Evolutionary conservation across 2,329 filamentous ascomycete species (phyloP).

Genomic region (Alternaria postmessia): DNA sequence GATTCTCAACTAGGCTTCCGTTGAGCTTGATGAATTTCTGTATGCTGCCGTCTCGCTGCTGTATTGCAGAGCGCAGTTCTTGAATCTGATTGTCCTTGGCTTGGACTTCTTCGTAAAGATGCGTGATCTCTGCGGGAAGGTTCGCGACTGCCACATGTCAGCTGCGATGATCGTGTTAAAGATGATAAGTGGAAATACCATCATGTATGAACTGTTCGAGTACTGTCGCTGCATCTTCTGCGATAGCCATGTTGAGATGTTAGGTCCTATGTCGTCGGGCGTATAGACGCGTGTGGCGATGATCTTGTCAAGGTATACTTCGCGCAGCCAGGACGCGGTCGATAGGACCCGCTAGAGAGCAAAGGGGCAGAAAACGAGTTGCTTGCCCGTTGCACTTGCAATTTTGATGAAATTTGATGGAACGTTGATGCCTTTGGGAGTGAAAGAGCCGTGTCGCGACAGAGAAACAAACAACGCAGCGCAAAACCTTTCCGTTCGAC

Average conservation of each 20-base stretch:
- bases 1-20: constrained; percentile 75
- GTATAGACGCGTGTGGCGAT: constrained; percentile 6
- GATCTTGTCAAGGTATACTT: neutral
- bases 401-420: constrained; percentile 30
- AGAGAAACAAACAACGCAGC: constrained; percentile 14
- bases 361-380: neutral
- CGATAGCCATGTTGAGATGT: constrained; percentile 40
- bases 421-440: constrained; percentile 25
- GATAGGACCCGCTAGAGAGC: neutral
- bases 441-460: constrained; percentile 16
- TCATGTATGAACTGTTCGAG: constrained; percentile 81
- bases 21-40: constrained; percentile 84
- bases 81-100: constrained; percentile 79
- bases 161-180: neutral
- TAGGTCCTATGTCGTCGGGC: neutral
- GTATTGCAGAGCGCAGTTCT: constrained; percentile 73
- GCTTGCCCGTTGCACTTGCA: constrained; percentile 2
- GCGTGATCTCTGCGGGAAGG: constrained; percentile 81
- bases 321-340: neutral
- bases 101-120: constrained; percentile 82
- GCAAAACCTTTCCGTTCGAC: neutral
- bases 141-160: constrained; percentile 67
- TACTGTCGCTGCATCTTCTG: constrained; percentile 72
- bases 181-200: constrained; percentile 51
- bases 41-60: constrained; percentile 75